Percentiles rank a stretch among this genome's conserved stretches.
Evolutionary conservation across 805 yeast species (phyloP).

Genomic region (Babjeviella inositovora): DNA sequence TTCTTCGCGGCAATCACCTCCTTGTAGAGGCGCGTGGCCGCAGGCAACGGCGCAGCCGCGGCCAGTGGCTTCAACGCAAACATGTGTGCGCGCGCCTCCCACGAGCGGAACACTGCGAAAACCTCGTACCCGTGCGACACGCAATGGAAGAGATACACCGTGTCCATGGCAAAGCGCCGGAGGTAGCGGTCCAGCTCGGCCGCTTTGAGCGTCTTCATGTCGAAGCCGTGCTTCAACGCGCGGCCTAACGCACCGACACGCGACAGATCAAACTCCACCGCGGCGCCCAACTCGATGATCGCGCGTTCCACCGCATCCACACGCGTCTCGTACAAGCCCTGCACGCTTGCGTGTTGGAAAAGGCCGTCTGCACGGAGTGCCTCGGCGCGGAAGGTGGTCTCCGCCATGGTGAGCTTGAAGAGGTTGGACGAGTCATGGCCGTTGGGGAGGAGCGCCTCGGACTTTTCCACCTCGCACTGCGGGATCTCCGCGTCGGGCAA

Average conservation of each 20-base stretch:
- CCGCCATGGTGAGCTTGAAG: constrained; percentile 56
- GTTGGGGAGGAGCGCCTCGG: constrained; percentile 52
- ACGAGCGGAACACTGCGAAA: constrained; percentile 48
- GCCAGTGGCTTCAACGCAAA: constrained; percentile 55
- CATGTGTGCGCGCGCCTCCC: constrained; percentile 33
- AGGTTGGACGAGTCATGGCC: constrained; percentile 36
- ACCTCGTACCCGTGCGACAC: constrained; percentile 64
- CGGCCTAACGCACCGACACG: constrained; percentile 73
- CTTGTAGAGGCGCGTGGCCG: constrained; percentile 35
- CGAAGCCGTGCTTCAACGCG: constrained; percentile 78
- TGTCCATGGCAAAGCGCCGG: constrained; percentile 32
- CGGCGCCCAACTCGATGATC: constrained; percentile 61
- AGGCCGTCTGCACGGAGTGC: constrained; percentile 39
- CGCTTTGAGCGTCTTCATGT: constrained; percentile 34
- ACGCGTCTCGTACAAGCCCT: constrained; percentile 66
- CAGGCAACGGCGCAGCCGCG: constrained; percentile 48
- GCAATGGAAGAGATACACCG: constrained; percentile 53
- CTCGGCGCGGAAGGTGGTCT: constrained; percentile 40
- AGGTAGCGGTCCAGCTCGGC: constrained; percentile 37
- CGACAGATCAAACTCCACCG: constrained; percentile 52
- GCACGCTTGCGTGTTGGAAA: constrained; percentile 40
- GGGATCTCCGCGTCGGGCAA: constrained; percentile 24
- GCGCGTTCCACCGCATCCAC: constrained; percentile 57
- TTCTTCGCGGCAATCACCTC: constrained; percentile 33
- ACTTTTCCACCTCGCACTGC: constrained; percentile 39